Percentiles rank a stretch among this genome's conserved stretches.
phyloP scores from a whole-genome alignment of 2,329 filamentous ascomycete genomes.

The Mollisia scopiformis region DNA sequence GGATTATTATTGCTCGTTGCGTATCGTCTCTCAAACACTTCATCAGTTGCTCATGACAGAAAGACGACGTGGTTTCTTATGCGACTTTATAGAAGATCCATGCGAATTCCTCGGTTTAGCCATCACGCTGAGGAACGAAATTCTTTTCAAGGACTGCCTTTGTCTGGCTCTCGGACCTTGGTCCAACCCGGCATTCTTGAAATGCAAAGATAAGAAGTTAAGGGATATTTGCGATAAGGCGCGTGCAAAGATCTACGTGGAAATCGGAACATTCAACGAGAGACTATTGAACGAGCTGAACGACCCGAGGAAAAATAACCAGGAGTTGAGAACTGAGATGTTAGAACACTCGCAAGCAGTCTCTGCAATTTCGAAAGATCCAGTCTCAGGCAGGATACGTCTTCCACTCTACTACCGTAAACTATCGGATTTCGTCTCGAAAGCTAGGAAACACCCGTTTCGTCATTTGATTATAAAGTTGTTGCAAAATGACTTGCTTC shows the following conservation, averaged over 20 bases:
- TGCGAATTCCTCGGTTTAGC: not conserved
- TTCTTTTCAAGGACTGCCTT: not conserved
- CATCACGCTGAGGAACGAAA: not conserved
- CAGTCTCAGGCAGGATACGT: not conserved
- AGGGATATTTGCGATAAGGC: not conserved
- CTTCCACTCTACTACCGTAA: not conserved
- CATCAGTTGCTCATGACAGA: too few relatives aligned
- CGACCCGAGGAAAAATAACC: too few relatives aligned
- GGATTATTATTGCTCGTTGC: conserved; percentile 6
- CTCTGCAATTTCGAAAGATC: not conserved
- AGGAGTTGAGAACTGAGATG: not conserved
- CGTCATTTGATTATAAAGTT: not conserved
- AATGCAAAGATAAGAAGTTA: not conserved
- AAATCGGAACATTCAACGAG: not conserved
- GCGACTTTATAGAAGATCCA: not conserved
- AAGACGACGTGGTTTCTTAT: not conserved
- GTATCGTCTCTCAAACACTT: conserved; percentile 6
- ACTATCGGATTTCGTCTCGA: too few relatives aligned
- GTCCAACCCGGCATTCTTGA: too few relatives aligned
- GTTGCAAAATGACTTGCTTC: not conserved
- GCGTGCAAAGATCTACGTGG: too few relatives aligned
- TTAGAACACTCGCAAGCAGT: not conserved
- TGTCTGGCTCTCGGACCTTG: too few relatives aligned
- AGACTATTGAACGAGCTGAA: too few relatives aligned
- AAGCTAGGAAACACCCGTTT: not conserved